These are phyloP conservation scores for Neurospora sp. DNA, from an alignment of 2,329 filamentous ascomycete species.

Conservation along the genomic window DNA sequence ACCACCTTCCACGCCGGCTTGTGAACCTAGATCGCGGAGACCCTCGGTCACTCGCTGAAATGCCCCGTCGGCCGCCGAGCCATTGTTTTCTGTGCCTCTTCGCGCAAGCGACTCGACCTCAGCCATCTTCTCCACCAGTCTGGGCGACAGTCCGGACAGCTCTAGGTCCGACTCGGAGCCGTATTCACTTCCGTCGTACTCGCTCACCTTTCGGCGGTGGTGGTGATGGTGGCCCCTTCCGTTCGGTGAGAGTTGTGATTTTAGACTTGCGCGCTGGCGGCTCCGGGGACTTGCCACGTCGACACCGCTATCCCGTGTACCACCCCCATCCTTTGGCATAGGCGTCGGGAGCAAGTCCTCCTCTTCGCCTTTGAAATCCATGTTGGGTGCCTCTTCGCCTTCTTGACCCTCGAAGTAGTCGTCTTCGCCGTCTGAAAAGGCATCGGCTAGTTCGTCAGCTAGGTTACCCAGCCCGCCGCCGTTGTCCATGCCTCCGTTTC, in stretches of 20 bases:
- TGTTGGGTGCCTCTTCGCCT: constrained; percentile 24
- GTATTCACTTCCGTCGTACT: constrained; percentile 67
- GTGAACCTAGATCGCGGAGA: constrained; percentile 63
- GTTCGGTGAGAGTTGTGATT: constrained; percentile 31
- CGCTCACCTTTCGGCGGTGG: constrained; percentile 44
- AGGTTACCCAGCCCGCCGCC: constrained; percentile 58
- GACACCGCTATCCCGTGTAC: constrained; percentile 31
- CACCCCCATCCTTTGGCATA: constrained; percentile 10
- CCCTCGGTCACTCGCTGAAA: constrained; percentile 59
- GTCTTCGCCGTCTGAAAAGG: constrained; percentile 55
- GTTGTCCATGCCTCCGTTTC: constrained; percentile 28
- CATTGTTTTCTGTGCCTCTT: constrained; percentile 55
- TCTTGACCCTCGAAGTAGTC: constrained; percentile 39
- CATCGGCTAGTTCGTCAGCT: constrained; percentile 71
- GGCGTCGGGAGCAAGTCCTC: constrained; percentile 3
- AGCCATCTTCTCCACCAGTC: constrained; percentile 60
- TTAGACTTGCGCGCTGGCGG: constrained; percentile 27
- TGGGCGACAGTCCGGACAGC: constrained; percentile 55
- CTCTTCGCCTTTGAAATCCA: background rate
- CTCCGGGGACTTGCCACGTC: constrained; percentile 27
- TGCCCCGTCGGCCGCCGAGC: constrained; percentile 54
- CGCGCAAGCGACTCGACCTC: constrained; percentile 62
- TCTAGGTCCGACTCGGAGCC: constrained; percentile 64
- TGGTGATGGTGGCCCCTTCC: constrained; percentile 27
- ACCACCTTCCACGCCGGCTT: constrained; percentile 62